Evolutionary conservation across 495 filamentous ascomycete species (phyloP).

Genomic region (Articulospora tetracladia): DNA sequence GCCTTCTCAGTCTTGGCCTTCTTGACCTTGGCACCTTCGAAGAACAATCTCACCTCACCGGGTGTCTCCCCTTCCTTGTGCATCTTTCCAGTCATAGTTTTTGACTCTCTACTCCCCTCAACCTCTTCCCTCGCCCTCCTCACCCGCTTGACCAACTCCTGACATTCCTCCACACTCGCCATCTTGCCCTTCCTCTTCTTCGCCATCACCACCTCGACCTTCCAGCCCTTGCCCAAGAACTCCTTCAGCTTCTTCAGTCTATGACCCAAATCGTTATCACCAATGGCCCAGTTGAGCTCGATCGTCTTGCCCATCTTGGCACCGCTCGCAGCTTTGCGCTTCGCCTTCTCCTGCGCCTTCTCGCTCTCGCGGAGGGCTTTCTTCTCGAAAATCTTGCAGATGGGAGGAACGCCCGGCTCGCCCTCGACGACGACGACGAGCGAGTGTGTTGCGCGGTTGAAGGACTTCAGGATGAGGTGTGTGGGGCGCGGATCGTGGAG

Average conservation of each 20-base stretch:
- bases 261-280: slow-evolving; percentile 59
- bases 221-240: slow-evolving; percentile 61
- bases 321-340: slow-evolving; percentile 15
- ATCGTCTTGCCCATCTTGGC: slow-evolving; percentile 55
- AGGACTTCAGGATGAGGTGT: slow-evolving; percentile 36
- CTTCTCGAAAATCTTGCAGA: slow-evolving; percentile 65
- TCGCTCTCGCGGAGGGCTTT: slow-evolving; percentile 23
- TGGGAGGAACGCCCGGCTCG: slow-evolving; percentile 34
- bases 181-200: slow-evolving; percentile 31
- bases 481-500: slow-evolving; percentile 44
- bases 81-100: not conserved
- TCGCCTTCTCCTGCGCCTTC: slow-evolving; percentile 25
- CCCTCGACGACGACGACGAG: slow-evolving; percentile 53
- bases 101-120: slow-evolving; percentile 28
- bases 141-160: slow-evolving; percentile 30
- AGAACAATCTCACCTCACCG: not conserved
- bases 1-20: not conserved
- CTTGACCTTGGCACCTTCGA: not conserved
- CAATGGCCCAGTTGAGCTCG: slow-evolving; percentile 84
- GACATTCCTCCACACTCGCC: slow-evolving; percentile 33
- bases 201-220: slow-evolving; percentile 59
- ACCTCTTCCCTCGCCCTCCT: slow-evolving; percentile 26
- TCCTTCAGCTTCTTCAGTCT: slow-evolving; percentile 52
- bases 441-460: slow-evolving; percentile 47
- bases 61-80: not conserved